Percentiles rank a stretch among this genome's conserved stretches.
phyloP scores from a whole-genome alignment of 164 flowering plant genomes.

The Dillenia turbinata region DNA sequence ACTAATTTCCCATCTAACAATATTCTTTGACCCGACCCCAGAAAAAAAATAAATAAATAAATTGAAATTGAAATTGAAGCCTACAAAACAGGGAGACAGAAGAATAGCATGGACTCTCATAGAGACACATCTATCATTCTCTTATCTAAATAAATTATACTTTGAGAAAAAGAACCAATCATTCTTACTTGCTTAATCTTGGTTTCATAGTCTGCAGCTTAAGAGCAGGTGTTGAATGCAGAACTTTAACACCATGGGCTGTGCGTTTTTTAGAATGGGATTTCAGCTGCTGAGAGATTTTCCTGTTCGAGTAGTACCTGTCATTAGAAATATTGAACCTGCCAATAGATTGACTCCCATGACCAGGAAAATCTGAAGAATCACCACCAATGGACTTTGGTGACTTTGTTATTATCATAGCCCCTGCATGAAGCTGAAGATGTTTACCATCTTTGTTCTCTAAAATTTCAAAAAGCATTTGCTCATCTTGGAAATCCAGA shows the following conservation, averaged over 20 bases:
- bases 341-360: constrained; percentile 46
- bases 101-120: background rate
- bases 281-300: constrained; percentile 75
- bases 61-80: background rate
- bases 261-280: constrained; percentile 77
- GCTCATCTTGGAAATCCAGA: constrained; percentile 92
- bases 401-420: constrained; percentile 69
- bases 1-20: no score
- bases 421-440: constrained; percentile 78
- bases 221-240: constrained; percentile 89
- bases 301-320: constrained; percentile 78
- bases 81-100: background rate
- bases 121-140: background rate
- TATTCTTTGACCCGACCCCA: no score
- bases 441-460: constrained; percentile 53
- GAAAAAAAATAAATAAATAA: background rate
- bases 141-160: background rate
- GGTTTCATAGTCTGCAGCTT: constrained; percentile 89
- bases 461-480: constrained; percentile 86
- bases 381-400: constrained; percentile 39
- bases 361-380: constrained; percentile 49
- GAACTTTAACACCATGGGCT: constrained; percentile 71
- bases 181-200: constrained; percentile 89
- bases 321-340: constrained; percentile 87
- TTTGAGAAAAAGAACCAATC: background rate